Base-by-base conservation (phyloP, 805 yeast species). In the Spathaspora sp. region DNA sequence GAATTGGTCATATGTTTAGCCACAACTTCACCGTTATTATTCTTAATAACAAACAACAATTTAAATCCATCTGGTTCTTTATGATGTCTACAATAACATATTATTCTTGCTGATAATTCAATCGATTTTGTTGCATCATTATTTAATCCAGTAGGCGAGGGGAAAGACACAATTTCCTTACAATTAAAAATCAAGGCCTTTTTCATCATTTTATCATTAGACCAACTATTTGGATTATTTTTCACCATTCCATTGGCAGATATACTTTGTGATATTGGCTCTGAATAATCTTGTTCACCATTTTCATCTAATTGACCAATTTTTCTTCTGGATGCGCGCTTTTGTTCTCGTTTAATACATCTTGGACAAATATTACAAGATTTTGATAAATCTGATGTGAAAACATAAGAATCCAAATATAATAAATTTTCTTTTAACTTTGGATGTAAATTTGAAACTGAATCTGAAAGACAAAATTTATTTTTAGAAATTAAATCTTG, bases 51-150 rank as follows among this genome's bases (percentile, higher is more conserved):
- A 55, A 89, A 82, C 45, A 89, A 69, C 40, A 88, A 72, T 61
- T 82, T 83, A 73, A 92, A 93, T 1, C 99, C 99, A 42, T 79
- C 79, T n/a, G 85, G 74, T 55, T 92, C 97, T 57, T 84, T 83
- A 68, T 94, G 99, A 68, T 94, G 99, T 57, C 98, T 82, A 70
- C 98, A 94, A 66, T 94, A 93, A 68, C 99, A 93, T 9, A 93
- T 93, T 42, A 94, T 82, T 68, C 99, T 81, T 20, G 97, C 81
- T 38, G 79, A 68, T 32, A 81, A 61, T 43, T 81, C 84, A 40
- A 81, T 62, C 2, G 74, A 64, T 56, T 76, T 77, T 14, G 62
- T 55, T 52, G 63, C 44, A 54, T 59, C 63, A 40, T 59, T 63
- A 48, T 61, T 60, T 55, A 73, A 62, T n/a, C 75, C 75, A 26